Percentiles rank a stretch among this genome's conserved stretches.
phyloP scores from a whole-genome alignment of 768 basidiomycete species.

The Suillus clintonianus region DNA sequence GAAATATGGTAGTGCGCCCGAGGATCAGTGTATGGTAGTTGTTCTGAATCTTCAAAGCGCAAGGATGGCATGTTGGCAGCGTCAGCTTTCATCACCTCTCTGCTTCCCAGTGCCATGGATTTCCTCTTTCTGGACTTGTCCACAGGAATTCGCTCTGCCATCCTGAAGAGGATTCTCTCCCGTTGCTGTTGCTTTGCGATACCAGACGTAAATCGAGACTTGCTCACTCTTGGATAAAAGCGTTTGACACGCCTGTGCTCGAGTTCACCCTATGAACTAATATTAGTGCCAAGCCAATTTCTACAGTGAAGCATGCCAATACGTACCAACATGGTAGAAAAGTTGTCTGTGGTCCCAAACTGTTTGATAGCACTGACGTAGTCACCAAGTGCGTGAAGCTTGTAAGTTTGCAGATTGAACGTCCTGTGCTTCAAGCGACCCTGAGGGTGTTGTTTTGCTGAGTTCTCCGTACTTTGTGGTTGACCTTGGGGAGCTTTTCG shows the following conservation, averaged over 20 bases:
- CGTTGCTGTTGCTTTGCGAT: conserved; percentile 30
- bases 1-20: not conserved
- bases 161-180: conserved; percentile 5
- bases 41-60: not conserved
- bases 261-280: conserved; percentile 34
- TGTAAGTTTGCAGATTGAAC: conserved; percentile 28
- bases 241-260: conserved; percentile 40
- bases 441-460: too few species aligned
- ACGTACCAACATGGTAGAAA: conserved; percentile 25
- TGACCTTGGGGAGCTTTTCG: not conserved
- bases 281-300: not conserved
- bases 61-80: not conserved
- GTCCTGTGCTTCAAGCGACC: too few species aligned
- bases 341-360: conserved; percentile 39
- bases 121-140: too few species aligned
- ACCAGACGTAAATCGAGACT: conserved; percentile 26
- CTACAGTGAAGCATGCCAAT: not conserved
- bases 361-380: conserved; percentile 25
- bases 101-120: not conserved
- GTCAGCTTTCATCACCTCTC: not conserved
- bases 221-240: conserved; percentile 39
- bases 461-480: not conserved
- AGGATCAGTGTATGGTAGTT: not conserved
- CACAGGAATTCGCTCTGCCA: not conserved
- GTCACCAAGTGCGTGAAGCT: conserved; percentile 36